Conservation (phyloP, 805 yeast species). For the Kodamaea lidongshanica region DNA sequence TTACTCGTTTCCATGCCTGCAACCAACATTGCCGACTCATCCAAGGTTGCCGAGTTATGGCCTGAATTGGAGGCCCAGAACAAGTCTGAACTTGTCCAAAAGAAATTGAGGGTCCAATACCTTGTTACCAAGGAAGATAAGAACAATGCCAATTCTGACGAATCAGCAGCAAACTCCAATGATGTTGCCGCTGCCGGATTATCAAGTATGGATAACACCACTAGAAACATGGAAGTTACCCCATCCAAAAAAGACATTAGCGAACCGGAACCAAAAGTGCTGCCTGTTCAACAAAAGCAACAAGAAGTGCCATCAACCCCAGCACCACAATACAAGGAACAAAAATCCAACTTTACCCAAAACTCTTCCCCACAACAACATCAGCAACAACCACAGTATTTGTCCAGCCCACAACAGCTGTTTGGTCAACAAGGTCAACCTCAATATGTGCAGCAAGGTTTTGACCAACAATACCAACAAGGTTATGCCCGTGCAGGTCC, state of each 20-base stretch:
- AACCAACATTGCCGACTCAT: constrained; percentile 49
- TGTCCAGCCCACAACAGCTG: constrained; percentile 8
- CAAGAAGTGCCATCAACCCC: constrained; percentile 7
- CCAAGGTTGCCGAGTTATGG: constrained; percentile 68
- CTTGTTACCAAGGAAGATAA: constrained; percentile 27
- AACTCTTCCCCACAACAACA: constrained; percentile 5
- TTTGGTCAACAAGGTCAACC: constrained; percentile 4
- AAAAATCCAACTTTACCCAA: constrained; percentile 4
- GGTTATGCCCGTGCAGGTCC: constrained; percentile 8
- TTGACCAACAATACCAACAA: constrained; percentile 7
- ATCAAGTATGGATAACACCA: constrained; percentile 10
- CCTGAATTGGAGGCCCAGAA: constrained; percentile 56
- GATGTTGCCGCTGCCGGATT: constrained; percentile 14
- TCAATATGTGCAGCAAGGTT: constrained; percentile 6
- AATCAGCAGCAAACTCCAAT: constrained; percentile 15
- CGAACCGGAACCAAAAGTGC: no score
- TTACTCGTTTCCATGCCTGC: constrained; percentile 82
- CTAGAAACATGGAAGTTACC: constrained; percentile 11
- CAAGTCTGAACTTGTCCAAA: constrained; percentile 51
- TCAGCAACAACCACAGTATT: constrained; percentile 5
- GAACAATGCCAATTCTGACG: constrained; percentile 13
- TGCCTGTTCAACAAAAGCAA: constrained; percentile 5
- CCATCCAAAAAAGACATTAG: constrained; percentile 9
- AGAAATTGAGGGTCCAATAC: constrained; percentile 62
- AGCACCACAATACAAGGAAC: constrained; percentile 8